Evolutionary conservation across 2,329 filamentous ascomycete genomes (phyloP), one percentile per base, ranked within the genome.

Genomic region (Alternaria arborescens): DNA sequence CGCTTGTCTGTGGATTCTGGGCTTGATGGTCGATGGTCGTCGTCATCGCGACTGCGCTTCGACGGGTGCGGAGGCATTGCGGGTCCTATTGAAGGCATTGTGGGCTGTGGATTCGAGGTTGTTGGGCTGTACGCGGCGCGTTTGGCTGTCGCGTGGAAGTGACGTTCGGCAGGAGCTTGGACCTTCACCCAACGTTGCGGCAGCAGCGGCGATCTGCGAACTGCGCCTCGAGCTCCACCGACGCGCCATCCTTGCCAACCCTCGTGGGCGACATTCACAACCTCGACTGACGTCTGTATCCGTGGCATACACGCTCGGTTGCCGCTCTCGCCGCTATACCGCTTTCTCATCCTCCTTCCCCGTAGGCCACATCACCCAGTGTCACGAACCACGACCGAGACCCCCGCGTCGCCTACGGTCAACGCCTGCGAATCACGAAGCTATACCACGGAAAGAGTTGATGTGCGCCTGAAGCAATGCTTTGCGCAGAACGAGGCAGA

Each of bases 41-140:
- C 79, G 59, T 80, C 77, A 66, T 83, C 68, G 77, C 80, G 80
- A 83, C 87, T 79, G 64, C 79, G 73, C 76, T 86, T 83, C 11
- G 83, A 69, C 42, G 90, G 83, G 63, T 91, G 87, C 5, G 90
- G 84, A 12, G 91, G 91, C 24, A 93, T 78, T 61, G 88, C 83
- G 14, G 91, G 91, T 5, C 91, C 90, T 72, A 92, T 88, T 34
- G 87, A 88, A 52, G 88, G 82, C 89, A 92, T 92, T 20, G 18
- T 79, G 71, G 67, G 67, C 42, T 14, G 52, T 71, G 72, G 78
- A 30, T 51, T 52, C 0, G 48, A 30, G 28, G 28, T 30, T 30
- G 28, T 5, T 44, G 30, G 22, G 28, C 18, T 38, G 24, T 22
- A 40, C n/a, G 12, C 50, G 40, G 30, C 50, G 52, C 43, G 24